Conservation (phyloP, 495 filamentous ascomycete species). For the Pyronema domesticum region DNA sequence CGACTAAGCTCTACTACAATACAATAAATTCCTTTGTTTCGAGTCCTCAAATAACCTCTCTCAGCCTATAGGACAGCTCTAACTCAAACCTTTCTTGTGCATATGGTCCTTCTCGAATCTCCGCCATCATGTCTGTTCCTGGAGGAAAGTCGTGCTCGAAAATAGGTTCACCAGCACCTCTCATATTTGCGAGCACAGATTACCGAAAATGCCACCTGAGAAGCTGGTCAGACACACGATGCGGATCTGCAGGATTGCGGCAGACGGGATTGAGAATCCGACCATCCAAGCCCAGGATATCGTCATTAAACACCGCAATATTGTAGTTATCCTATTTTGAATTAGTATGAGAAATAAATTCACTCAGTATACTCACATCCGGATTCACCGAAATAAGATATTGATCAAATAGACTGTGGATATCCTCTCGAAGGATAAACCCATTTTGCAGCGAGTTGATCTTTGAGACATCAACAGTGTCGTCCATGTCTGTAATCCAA, state of each 20-base stretch:
- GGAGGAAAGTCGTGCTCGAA: conserved; percentile 26
- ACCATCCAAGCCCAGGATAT: conserved; percentile 17
- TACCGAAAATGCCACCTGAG: conserved; percentile 26
- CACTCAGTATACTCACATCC: conserved; percentile 4
- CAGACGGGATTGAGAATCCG: conserved; percentile 15
- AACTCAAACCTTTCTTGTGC: conserved; percentile 20
- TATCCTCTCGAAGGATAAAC: conserved; percentile 8
- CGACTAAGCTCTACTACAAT: too few species aligned
- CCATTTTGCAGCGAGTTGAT: conserved; percentile 22
- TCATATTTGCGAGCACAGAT: conserved; percentile 24
- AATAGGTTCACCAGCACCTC: conserved; percentile 23
- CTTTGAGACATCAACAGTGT: conserved; percentile 9
- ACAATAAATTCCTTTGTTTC: too few species aligned
- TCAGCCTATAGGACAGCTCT: conserved; percentile 9
- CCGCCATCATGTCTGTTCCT: conserved; percentile 22
- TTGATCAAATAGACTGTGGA: conserved; percentile 17
- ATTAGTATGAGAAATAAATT: background rate
- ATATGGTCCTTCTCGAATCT: conserved; percentile 17
- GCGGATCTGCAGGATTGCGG: conserved; percentile 14
- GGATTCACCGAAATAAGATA: conserved; percentile 14
- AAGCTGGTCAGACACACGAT: conserved; percentile 19
- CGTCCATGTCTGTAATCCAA: conserved; percentile 17
- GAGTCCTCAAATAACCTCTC: too few species aligned
- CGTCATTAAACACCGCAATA: conserved; percentile 15
- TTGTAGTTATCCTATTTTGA: conserved; percentile 20